These are phyloP conservation scores for Rauvolfia tetraphylla DNA, from an alignment of 257 asterid species.

Conservation along the genomic window DNA sequence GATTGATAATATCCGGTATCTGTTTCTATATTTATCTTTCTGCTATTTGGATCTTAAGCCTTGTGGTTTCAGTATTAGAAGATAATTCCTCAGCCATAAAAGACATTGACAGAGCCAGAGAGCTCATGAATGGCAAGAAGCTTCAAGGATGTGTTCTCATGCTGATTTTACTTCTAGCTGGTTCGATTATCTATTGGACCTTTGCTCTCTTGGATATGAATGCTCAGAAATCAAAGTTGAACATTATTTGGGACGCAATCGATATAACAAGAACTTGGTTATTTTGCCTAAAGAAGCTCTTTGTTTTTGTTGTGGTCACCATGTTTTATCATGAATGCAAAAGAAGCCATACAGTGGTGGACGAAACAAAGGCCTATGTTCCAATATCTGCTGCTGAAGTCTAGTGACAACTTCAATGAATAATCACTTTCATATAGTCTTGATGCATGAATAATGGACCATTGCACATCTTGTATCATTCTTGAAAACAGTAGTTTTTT, in stretches of 20 bases:
- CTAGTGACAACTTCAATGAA: neutral
- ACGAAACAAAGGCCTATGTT: neutral
- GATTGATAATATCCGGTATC: neutral
- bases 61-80: conserved; percentile 18
- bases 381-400: conserved; percentile 1
- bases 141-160: conserved; percentile 1
- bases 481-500: neutral
- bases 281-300: conserved; percentile 12
- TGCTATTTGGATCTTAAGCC: conserved; percentile 7
- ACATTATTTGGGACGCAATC: neutral
- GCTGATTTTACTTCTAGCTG: neutral
- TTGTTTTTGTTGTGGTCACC: conserved; percentile 1
- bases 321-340: conserved; percentile 15
- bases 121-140: conserved; percentile 16
- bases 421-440: neutral
- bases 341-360: neutral
- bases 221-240: neutral
- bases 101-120: conserved; percentile 16
- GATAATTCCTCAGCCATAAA: conserved; percentile 7
- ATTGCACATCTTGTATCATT: neutral
- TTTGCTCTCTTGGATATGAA: neutral
- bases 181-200: neutral
- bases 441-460: neutral
- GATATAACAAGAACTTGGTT: neutral
- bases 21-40: neutral